phyloP scores from a whole-genome alignment of 2,329 filamentous ascomycete species.

The Keithomyces neogunnii region DNA sequence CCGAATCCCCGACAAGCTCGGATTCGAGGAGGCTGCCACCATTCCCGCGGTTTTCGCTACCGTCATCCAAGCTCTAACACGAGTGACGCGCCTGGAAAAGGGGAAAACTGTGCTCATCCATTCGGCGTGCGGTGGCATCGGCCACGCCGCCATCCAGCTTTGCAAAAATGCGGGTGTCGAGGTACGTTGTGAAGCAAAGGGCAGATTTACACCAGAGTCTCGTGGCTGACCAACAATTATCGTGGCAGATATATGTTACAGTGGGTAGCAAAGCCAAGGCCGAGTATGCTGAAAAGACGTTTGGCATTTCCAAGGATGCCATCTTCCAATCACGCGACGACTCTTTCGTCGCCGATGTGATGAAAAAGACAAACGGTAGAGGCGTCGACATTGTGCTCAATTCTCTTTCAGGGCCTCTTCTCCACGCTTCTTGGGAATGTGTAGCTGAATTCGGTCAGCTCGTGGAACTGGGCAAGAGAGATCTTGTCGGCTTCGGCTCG shows the following conservation, averaged over 20 bases:
- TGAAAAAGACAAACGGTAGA: constrained; percentile 12
- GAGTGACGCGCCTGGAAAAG: constrained; percentile 17
- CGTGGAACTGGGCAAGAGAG: constrained; percentile 32
- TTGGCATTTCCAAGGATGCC: constrained; percentile 13
- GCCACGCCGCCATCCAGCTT: constrained; percentile 20
- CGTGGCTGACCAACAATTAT: too few relatives aligned
- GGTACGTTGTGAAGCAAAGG: too few relatives aligned
- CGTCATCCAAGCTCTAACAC: constrained; percentile 22
- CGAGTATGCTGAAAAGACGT: constrained; percentile 15
- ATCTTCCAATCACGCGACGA: constrained; percentile 15
- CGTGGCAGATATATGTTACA: constrained; percentile 18
- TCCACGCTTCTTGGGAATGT: constrained; percentile 30
- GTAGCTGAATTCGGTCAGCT: constrained; percentile 31
- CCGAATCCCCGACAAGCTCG: neutral
- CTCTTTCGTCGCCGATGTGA: constrained; percentile 18
- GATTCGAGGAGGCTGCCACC: constrained; percentile 1
- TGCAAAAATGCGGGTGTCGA: constrained; percentile 9
- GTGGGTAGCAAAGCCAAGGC: constrained; percentile 21
- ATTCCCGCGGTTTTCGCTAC: constrained; percentile 18
- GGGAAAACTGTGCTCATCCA: constrained; percentile 21
- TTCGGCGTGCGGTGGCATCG: constrained; percentile 20
- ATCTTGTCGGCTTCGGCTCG: constrained; percentile 26
- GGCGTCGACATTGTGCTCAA: constrained; percentile 26
- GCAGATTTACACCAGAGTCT: too few relatives aligned
- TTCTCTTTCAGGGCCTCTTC: constrained; percentile 25